phyloP scores from a whole-genome alignment of 305 asterid species.

The Fraxinus latifolia region DNA sequence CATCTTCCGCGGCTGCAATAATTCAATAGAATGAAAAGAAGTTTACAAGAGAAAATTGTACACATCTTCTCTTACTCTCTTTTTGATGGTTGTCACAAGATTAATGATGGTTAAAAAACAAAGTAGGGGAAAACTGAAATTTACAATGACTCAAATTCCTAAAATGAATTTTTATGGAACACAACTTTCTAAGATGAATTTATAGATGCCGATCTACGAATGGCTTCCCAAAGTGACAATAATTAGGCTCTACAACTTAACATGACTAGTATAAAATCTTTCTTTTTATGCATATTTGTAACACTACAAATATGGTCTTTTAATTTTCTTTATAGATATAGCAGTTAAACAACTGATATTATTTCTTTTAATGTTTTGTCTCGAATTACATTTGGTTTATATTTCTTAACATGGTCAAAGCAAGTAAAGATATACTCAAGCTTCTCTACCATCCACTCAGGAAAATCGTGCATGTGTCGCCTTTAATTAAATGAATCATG shows the following conservation, averaged over 20 bases:
- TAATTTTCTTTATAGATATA: no score
- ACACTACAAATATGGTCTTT: no score
- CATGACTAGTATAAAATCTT: no score
- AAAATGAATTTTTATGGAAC: background rate
- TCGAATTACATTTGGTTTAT: no score
- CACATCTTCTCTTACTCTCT: background rate
- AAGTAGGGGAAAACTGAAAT: background rate
- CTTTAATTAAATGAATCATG: background rate
- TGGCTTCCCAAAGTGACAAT: background rate
- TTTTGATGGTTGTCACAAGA: no score
- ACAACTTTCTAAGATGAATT: background rate
- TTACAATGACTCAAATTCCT: no score
- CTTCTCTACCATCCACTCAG: background rate
- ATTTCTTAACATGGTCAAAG: background rate
- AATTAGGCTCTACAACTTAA: background rate
- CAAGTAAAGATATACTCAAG: background rate
- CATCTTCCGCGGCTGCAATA: background rate
- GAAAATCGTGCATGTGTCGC: background rate
- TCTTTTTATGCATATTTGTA: no score
- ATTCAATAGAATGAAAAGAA: no score
- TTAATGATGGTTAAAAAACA: no score
- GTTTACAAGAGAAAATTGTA: no score
- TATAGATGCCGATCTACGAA: background rate
- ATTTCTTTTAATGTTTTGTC: no score
- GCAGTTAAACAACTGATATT: background rate